Conservation (phyloP, 495 filamentous ascomycete genomes). For the Penicillium longicatenatum region DNA sequence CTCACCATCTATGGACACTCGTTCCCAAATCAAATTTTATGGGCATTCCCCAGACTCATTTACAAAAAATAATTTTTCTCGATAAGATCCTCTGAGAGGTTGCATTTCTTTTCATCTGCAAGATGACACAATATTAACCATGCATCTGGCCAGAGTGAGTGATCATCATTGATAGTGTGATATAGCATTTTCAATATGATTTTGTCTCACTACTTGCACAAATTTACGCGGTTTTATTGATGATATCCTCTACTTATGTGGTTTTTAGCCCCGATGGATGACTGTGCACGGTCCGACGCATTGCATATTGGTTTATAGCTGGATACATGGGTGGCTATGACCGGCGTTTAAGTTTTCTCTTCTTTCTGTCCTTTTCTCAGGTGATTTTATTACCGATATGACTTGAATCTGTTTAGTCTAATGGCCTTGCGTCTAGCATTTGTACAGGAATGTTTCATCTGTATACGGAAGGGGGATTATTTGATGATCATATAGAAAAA, state of each 20-base stretch:
- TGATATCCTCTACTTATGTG: not conserved
- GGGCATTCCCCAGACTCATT: not conserved
- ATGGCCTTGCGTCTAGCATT: too few relatives aligned
- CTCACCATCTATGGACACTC: not conserved
- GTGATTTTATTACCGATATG: not conserved
- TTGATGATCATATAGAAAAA: too few relatives aligned
- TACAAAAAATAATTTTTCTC: not conserved
- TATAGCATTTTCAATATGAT: not conserved
- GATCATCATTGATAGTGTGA: not conserved
- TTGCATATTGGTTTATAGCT: slow-evolving; percentile 11
- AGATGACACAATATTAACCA: not conserved
- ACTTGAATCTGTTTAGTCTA: not conserved
- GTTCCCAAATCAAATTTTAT: not conserved
- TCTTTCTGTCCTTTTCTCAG: not conserved
- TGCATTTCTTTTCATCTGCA: too few relatives aligned
- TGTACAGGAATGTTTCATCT: too few relatives aligned
- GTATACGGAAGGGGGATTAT: too few relatives aligned
- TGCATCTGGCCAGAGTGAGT: not conserved
- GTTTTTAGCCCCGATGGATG: not conserved
- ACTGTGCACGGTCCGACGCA: not conserved
- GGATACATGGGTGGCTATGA: slow-evolving; percentile 20
- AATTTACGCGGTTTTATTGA: not conserved
- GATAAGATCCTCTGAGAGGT: too few relatives aligned
- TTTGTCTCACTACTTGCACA: not conserved
- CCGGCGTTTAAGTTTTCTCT: slow-evolving; percentile 10